phyloP scores from a whole-genome alignment of 1,139 yeast genomes.

The Candida glucosophila region DNA sequence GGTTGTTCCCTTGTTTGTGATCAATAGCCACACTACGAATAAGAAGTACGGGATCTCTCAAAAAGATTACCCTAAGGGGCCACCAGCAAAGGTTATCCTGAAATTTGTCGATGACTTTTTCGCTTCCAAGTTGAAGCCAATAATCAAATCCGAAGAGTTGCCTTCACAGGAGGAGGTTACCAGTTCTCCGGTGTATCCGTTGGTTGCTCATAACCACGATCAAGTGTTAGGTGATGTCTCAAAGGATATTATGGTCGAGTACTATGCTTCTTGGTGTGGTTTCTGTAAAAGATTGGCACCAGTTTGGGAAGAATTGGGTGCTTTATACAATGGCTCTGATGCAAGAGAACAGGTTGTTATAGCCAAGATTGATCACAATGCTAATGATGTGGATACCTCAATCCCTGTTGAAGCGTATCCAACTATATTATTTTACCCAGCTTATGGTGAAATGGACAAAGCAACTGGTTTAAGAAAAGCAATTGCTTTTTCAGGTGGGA shows the following conservation, averaged over 20 bases:
- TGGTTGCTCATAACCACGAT: slow-evolving; percentile 82
- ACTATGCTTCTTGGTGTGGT: slow-evolving; percentile 99
- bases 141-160: slow-evolving; percentile 76
- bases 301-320: slow-evolving; percentile 79
- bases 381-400: slow-evolving; percentile 73
- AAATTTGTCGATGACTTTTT: slow-evolving; percentile 57
- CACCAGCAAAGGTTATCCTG: slow-evolving; percentile 34
- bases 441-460: slow-evolving; percentile 64
- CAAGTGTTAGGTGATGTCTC: slow-evolving; percentile 55
- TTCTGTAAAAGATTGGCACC: slow-evolving; percentile 97
- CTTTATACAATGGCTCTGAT: slow-evolving; percentile 44
- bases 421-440: slow-evolving; percentile 86
- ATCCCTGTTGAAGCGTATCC: slow-evolving; percentile 80
- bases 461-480: slow-evolving; percentile 51
- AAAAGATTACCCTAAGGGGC: slow-evolving; percentile 32
- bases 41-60: slow-evolving; percentile 67
- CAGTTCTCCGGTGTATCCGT: slow-evolving; percentile 62
- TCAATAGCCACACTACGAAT: slow-evolving; percentile 64
- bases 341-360: slow-evolving; percentile 49
- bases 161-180: slow-evolving; percentile 64
- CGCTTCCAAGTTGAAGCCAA: slow-evolving; percentile 60
- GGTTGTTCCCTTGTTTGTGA: slow-evolving; percentile 83
- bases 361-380: slow-evolving; percentile 85
- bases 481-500: slow-evolving; percentile 56
- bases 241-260: slow-evolving; percentile 87